Evolutionary conservation across 2,329 filamentous ascomycete species (phyloP), one percentile per base, ranked within the genome.

Genomic region (Fusarium irregulare): DNA sequence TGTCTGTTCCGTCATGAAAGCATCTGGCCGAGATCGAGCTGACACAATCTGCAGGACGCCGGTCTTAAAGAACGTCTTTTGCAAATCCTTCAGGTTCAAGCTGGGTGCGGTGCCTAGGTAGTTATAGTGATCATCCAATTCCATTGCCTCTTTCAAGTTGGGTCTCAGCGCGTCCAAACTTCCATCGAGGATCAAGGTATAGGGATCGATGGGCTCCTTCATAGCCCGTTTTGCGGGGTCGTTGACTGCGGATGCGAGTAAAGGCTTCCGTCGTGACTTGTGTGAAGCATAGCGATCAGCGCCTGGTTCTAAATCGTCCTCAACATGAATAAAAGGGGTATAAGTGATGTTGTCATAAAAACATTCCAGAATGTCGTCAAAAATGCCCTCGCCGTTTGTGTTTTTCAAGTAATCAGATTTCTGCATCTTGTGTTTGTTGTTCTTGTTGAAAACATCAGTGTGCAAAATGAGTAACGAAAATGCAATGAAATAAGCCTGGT

Each of bases 381-480:
- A 93, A n/a, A 98, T 92, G 16, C 93, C 93, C 78, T 98, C 94
- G 5, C 93, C 94, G 23, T 90, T 90, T 0, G 94, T 97, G 78
- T 98, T 98, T 80, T 97, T 98, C 73, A 98, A 86, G 80, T 99
- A 99, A 76, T 98, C 96, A 1, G 87, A 83, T 77, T 97, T 97
- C 77, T 97, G 94, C 96, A 99, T 99, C 81, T 99, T 99, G 79
- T 96, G 89, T 82, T 98, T 98, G 83, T 98, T 98, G 83, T 98
- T 99, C 81, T 97, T 97, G 85, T 99, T 99, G 88, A 98, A 98
- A n/a, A 97, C 93, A 77, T 99, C 96, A 0, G 96, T 98, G 75
- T 99, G 96, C 34, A 99, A 85, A 73, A 99, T 98, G 64, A 99
- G 88, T 60, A 99, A 89, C 3, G 95, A 98, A 78, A 99, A 99